phyloP scores from a whole-genome alignment of 345 rosid species.

The Brassica juncea region DNA sequence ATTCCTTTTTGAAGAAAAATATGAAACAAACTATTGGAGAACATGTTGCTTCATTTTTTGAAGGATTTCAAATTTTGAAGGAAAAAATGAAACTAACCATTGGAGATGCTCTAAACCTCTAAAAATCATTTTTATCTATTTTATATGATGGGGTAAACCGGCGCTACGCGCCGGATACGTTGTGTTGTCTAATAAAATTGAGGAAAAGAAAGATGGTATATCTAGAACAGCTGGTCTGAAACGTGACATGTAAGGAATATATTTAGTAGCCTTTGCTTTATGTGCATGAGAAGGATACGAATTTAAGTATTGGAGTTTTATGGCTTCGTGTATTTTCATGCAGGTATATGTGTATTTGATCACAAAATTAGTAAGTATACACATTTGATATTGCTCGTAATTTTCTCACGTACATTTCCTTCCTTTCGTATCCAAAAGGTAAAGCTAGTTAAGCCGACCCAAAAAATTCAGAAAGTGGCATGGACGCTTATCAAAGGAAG shows the following conservation, averaged over 20 bases:
- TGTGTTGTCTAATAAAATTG: not conserved
- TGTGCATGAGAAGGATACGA: slow-evolving; percentile 7
- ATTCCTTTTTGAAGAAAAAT: too few relatives aligned
- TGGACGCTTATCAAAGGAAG: too few relatives aligned
- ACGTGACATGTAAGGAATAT: slow-evolving; percentile 29
- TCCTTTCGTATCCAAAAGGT: slow-evolving; percentile 35
- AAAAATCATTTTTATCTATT: too few relatives aligned
- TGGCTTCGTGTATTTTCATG: slow-evolving; percentile 17
- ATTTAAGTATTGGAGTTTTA: not conserved
- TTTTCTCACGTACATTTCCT: slow-evolving; percentile 20
- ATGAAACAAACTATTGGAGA: too few relatives aligned
- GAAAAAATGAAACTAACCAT: too few relatives aligned
- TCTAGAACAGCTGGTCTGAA: slow-evolving; percentile 31
- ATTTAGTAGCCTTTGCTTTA: slow-evolving; percentile 22
- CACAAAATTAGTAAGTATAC: not conserved
- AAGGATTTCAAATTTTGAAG: too few relatives aligned
- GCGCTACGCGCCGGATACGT: too few relatives aligned
- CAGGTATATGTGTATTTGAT: not conserved
- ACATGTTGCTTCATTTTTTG: too few relatives aligned
- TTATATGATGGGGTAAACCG: too few relatives aligned
- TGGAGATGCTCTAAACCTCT: too few relatives aligned
- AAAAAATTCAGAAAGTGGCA: too few relatives aligned
- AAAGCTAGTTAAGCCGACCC: not conserved
- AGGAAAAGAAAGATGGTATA: not conserved
- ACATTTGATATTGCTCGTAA: slow-evolving; percentile 15